Conservation (phyloP, 2,329 filamentous ascomycete species). For the Phialophora verrucosa region DNA sequence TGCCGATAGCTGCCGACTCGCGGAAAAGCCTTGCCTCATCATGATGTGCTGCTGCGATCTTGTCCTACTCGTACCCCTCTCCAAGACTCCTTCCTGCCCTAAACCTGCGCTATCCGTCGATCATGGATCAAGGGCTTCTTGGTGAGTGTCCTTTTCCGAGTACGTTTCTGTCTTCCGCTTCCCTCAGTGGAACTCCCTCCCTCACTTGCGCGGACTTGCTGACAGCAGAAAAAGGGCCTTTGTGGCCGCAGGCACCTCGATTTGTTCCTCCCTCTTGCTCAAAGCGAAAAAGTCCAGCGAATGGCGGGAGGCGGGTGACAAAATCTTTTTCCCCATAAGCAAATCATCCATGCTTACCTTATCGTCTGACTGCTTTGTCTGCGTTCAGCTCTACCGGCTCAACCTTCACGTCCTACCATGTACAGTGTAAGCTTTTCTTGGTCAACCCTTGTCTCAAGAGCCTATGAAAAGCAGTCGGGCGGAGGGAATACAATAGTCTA, state of each 20-base stretch:
- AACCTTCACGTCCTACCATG: neutral
- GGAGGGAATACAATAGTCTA: neutral
- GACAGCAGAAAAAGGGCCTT: neutral
- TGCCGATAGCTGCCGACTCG: slow-evolving; percentile 21
- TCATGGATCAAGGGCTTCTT: slow-evolving; percentile 21
- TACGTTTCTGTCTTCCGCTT: neutral
- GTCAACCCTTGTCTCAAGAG: neutral
- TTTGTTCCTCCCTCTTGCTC: neutral
- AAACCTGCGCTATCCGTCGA: slow-evolving; percentile 31
- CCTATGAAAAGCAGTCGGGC: neutral
- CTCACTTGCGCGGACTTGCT: slow-evolving; percentile 1
- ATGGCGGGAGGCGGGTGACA: slow-evolving; percentile 7
- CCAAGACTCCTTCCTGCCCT: slow-evolving; percentile 14
- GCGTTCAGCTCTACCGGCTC: slow-evolving; percentile 8
- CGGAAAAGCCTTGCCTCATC: slow-evolving; percentile 6
- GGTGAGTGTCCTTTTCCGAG: neutral
- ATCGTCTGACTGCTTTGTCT: slow-evolving; percentile 12
- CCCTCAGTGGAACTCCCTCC: neutral
- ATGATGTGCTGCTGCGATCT: slow-evolving; percentile 24
- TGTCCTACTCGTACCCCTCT: slow-evolving; percentile 10
- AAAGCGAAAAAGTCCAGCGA: neutral
- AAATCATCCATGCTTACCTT: slow-evolving; percentile 25
- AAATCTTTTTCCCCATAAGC: slow-evolving; percentile 14
- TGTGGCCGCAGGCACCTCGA: neutral
- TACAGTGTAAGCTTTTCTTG: neutral